Conservation (phyloP, 2,329 filamentous ascomycete genomes). For the Coniochaeta sp. region DNA sequence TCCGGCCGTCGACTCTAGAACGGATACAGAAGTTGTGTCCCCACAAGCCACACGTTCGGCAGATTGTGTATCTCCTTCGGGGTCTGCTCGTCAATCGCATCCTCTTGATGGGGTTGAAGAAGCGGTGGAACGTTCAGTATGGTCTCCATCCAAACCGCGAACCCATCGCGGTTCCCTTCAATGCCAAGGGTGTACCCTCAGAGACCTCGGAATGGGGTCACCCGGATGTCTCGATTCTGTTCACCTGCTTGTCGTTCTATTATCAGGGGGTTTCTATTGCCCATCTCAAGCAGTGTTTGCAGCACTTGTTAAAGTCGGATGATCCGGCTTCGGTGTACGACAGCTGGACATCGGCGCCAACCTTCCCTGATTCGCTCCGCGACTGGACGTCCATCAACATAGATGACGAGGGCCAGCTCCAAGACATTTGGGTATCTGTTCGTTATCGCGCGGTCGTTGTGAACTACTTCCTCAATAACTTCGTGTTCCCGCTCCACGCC, state of each 20-base stretch:
- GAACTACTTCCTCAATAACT: slow-evolving; percentile 54
- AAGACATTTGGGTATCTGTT: slow-evolving; percentile 41
- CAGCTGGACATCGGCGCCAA: slow-evolving; percentile 30
- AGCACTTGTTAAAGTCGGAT: slow-evolving; percentile 45
- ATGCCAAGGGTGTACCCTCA: slow-evolving; percentile 57
- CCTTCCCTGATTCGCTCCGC: slow-evolving; percentile 35
- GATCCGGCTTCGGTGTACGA: slow-evolving; percentile 52
- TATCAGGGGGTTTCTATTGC: slow-evolving; percentile 45
- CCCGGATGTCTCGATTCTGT: slow-evolving; percentile 55
- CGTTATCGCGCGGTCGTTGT: slow-evolving; percentile 41
- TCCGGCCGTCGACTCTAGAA: slow-evolving; percentile 5
- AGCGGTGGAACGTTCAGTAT: slow-evolving; percentile 62
- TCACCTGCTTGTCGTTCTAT: slow-evolving; percentile 63
- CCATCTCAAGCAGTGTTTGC: slow-evolving; percentile 42
- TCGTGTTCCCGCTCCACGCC: slow-evolving; percentile 59
- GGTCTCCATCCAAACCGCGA: slow-evolving; percentile 46
- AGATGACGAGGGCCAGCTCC: slow-evolving; percentile 44
- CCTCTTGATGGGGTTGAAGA: slow-evolving; percentile 50
- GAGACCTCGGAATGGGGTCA: slow-evolving; percentile 61
- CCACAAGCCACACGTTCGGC: slow-evolving; percentile 21
- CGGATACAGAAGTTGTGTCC: slow-evolving; percentile 21
- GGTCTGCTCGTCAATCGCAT: slow-evolving; percentile 56
- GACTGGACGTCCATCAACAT: slow-evolving; percentile 52
- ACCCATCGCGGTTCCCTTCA: slow-evolving; percentile 60
- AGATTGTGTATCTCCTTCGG: slow-evolving; percentile 47